Base-by-base conservation (phyloP, 371 early-diverging fungal species). In the Thermomucor indicae-seudaticae region DNA sequence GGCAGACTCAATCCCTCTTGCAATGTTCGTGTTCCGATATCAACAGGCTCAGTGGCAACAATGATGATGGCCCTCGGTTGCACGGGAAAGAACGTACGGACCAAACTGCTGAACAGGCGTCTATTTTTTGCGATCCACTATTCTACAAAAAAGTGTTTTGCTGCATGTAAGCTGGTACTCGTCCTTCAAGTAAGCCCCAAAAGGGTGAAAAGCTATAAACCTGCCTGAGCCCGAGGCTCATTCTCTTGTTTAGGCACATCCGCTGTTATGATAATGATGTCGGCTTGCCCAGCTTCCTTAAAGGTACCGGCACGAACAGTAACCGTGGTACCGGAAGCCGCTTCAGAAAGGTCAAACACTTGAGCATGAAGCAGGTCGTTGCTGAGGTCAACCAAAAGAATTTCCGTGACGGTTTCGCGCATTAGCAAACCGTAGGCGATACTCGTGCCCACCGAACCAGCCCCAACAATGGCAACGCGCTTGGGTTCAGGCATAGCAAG, bases 21-120 rank as follows among this genome's bases (percentile, higher is more conserved):
- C 3, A 92, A 81, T 55, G 86, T 77, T 28, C 69, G 70, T 0
- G 91, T 88, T 51, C 89, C 72, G 19, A 88, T 58, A 57, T 92
- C 93, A n/a, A 88, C 62, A 11, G 92, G 91, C 51, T 92, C 90
- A 44, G 84, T 79, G 23, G 86, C 84, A 12, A 91, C 60, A 28
- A 90, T 53, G 6, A 91, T 59, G 47, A 80, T 78, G 30, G 86
- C 75, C 0, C 75, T 58, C 0, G 67, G 52, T 48, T 86, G 84
- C 51, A 91, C 74, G 23, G 89, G 86, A 44, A 79, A 62, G 64
- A 92, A 78, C 5, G 73, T 64, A 20, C 67, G 67, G 34, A 87
- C 72, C 28, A 90, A 83, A 34, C 72, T 72, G 41, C 65, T 48
- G 30, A 92, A 70, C 43, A 92, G 83, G 20, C 68, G 64, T 43